Evolutionary conservation across 352 stramenopile genomes (phyloP).

Genomic region (Globisporangium polare): DNA sequence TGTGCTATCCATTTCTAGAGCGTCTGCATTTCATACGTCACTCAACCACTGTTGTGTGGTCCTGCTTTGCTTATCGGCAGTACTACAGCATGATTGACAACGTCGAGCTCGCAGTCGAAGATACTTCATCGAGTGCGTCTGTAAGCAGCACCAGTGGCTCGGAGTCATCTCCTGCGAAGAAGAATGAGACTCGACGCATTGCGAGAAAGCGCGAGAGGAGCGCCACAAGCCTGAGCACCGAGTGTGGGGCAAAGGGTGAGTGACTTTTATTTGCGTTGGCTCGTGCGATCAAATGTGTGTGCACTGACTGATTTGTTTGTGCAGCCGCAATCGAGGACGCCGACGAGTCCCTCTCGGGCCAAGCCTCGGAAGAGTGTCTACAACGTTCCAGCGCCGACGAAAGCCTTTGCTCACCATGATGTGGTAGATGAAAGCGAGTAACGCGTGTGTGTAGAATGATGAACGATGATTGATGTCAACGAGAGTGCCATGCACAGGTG

Average conservation of each 20-base stretch:
- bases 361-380: not conserved
- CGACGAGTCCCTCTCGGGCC: not conserved
- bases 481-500: not conserved
- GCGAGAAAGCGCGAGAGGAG: not conserved
- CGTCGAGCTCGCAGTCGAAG: not conserved
- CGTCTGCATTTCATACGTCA: not conserved
- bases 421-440: too few species aligned
- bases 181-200: not conserved
- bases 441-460: too few species aligned
- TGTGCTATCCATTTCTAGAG: not conserved
- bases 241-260: not conserved
- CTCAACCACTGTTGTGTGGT: not conserved
- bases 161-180: not conserved
- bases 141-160: slow-evolving; percentile 3
- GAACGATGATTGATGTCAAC: too few species aligned
- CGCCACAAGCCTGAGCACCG: not conserved
- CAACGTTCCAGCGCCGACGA: not conserved
- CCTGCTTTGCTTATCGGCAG: not conserved
- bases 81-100: slow-evolving; percentile 5
- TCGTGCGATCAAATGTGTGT: not conserved
- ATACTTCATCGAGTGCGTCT: not conserved
- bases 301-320: not conserved
- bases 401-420: not conserved
- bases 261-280: too few species aligned
- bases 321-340: not conserved